Base-by-base conservation (phyloP, 2,329 filamentous ascomycete species). In the Sarocladiaceae sp. region DNA sequence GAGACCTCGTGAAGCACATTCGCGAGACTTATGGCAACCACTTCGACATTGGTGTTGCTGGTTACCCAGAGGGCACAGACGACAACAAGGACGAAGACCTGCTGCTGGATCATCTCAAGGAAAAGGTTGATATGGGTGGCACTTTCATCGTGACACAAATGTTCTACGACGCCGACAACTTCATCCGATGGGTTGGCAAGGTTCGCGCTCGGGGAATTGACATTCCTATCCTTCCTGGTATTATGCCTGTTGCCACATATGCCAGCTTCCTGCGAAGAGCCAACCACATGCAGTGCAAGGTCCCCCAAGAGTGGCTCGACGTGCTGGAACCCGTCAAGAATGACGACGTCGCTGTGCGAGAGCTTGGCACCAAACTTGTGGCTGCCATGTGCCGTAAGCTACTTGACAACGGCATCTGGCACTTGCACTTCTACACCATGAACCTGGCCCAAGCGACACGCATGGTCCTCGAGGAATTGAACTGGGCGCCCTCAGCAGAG, bases 341-440 rank as follows among this genome's bases (percentile, higher is more conserved):
- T 64, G 93, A 99, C 62, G 94, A 99, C 70, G 84, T 89, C 22
- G 90, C 90, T 48, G 94, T 97, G 28, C 83, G 93, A 66, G 89
- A 96, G 58, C 83, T 96, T 52, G 94, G 94, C 51, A 94, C 91
- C 71, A 84, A 80, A 13, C 77, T 99, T 20, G 87, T 99, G 17
- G 89, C 91, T 20, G 83, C 95, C 40, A 86, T 99, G 83, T 99
- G 94, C 69, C 84, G 87, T 54, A 90, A 87, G 71, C 82, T 99
- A 55, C 76, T 97, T 53, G 82, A 84, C 54, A 85, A 84, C 31
- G 94, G 92, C 36, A 90, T 97, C 59, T 79, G 84, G 57, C 91
- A 97, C 66, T 71, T 99, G 58, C 94, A 99, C 71, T 99, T 99
- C 71, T 99, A 99, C 75, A 99, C 94, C 55, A 99, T 99, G 94